These are phyloP conservation scores for Ophiocordyceps camponoti-leonardi DNA, from an alignment of 2,329 filamentous ascomycete species.

Conservation along the genomic window DNA sequence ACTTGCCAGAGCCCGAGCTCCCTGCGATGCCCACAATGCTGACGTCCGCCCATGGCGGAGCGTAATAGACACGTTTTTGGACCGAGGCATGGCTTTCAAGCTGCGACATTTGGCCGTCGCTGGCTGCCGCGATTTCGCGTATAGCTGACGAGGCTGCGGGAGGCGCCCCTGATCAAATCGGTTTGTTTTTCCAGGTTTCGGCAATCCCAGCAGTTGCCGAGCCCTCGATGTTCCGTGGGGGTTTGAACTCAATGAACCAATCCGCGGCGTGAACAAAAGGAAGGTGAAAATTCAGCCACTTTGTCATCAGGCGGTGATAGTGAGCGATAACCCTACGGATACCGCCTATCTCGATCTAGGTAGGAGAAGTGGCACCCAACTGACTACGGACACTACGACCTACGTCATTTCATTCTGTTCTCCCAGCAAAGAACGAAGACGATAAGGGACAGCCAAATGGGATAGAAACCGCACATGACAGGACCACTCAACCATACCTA, in stretches of 20 bases:
- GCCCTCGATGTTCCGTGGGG: neutral
- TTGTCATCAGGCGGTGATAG: too few relatives aligned
- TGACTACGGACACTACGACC: too few relatives aligned
- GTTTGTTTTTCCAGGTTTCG: neutral
- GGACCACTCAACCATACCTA: too few relatives aligned
- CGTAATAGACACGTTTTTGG: slow-evolving; percentile 55
- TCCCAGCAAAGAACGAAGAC: too few relatives aligned
- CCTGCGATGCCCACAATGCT: slow-evolving; percentile 95
- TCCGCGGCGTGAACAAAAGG: neutral
- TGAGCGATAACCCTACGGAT: too few relatives aligned
- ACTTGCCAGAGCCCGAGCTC: slow-evolving; percentile 88
- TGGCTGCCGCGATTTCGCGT: neutral
- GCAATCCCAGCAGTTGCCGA: neutral
- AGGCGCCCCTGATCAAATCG: neutral
- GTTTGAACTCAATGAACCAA: neutral
- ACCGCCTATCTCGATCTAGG: too few relatives aligned
- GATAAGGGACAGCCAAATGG: too few relatives aligned
- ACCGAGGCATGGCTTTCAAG: slow-evolving; percentile 28
- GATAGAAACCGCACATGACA: too few relatives aligned
- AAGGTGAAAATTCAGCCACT: neutral
- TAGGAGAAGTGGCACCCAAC: too few relatives aligned
- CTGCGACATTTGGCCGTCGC: slow-evolving; percentile 9
- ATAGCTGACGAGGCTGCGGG: neutral
- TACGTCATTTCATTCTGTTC: too few relatives aligned
- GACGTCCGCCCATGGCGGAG: slow-evolving; percentile 88